Conservation (phyloP, 2,329 filamentous ascomycete genomes). For the Colletotrichum limetticola region DNA sequence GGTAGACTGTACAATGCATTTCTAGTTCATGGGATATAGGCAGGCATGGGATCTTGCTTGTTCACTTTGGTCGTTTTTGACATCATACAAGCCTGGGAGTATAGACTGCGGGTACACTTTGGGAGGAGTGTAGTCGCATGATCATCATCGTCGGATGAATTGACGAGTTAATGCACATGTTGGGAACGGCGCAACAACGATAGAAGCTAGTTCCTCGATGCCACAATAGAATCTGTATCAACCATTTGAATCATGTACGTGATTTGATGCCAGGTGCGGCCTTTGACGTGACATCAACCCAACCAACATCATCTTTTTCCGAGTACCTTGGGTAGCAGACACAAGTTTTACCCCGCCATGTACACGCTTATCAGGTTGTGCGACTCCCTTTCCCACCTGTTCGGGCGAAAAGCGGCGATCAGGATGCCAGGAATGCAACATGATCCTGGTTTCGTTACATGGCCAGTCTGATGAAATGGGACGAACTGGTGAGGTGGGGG, state of each 20-base stretch:
- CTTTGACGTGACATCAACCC: not conserved
- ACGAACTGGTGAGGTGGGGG: not conserved
- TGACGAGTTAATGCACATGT: constrained; percentile 35
- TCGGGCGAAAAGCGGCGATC: not conserved
- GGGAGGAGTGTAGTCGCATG: constrained; percentile 32
- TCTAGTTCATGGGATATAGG: constrained; percentile 34
- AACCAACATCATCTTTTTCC: too few species aligned
- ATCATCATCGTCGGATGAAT: constrained; percentile 33
- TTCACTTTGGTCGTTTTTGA: constrained; percentile 35
- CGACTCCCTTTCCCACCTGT: not conserved
- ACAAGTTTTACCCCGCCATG: not conserved
- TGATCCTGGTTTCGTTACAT: not conserved
- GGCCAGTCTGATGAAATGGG: constrained; percentile 8
- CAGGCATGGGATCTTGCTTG: constrained; percentile 34
- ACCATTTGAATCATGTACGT: not conserved
- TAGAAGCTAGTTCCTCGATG: constrained; percentile 32
- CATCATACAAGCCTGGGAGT: constrained; percentile 34
- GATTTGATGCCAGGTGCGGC: not conserved
- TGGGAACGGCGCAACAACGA: constrained; percentile 26
- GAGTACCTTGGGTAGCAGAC: too few species aligned
- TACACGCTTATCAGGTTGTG: not conserved
- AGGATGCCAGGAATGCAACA: not conserved
- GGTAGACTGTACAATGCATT: constrained; percentile 32
- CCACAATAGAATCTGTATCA: constrained; percentile 35
- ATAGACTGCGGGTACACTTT: constrained; percentile 33